Percentiles rank a stretch among this genome's conserved stretches.
Evolutionary conservation across 257 asterid species (phyloP).

Genomic region (Solanum etuberosum): DNA sequence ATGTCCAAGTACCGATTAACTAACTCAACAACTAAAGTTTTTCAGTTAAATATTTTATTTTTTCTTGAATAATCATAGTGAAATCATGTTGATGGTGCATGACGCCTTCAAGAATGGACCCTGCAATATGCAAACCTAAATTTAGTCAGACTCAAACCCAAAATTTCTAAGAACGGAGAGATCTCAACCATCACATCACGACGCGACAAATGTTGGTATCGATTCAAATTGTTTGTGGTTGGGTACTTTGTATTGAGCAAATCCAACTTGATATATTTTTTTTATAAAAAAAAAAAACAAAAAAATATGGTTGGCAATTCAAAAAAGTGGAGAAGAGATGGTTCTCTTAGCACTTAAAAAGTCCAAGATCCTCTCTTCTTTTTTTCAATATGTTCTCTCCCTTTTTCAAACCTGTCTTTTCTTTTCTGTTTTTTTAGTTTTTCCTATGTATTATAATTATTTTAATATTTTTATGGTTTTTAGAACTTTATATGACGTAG

Average conservation of each 20-base stretch:
- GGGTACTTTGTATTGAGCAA: constrained; percentile 10
- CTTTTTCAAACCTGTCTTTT: neutral
- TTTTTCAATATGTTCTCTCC: neutral
- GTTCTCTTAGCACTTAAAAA: constrained; percentile 24
- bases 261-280: neutral
- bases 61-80: neutral
- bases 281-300: rapidly evolving
- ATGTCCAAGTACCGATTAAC: neutral
- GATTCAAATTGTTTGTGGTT: constrained; percentile 24
- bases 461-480: neutral
- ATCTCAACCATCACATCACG: rapidly evolving
- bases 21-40: neutral
- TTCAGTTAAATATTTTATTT: neutral
- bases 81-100: too few species aligned
- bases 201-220: neutral
- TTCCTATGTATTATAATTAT: neutral
- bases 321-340: constrained; percentile 9
- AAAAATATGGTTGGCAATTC: constrained; percentile 10
- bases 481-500: neutral
- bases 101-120: neutral
- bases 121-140: too few species aligned
- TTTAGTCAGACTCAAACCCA: neutral
- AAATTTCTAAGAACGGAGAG: neutral
- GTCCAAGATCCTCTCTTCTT: neutral
- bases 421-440: neutral